These are phyloP conservation scores for Fraxinus velutina DNA, from an alignment of 305 asterid genomes.

Conservation along the genomic window DNA sequence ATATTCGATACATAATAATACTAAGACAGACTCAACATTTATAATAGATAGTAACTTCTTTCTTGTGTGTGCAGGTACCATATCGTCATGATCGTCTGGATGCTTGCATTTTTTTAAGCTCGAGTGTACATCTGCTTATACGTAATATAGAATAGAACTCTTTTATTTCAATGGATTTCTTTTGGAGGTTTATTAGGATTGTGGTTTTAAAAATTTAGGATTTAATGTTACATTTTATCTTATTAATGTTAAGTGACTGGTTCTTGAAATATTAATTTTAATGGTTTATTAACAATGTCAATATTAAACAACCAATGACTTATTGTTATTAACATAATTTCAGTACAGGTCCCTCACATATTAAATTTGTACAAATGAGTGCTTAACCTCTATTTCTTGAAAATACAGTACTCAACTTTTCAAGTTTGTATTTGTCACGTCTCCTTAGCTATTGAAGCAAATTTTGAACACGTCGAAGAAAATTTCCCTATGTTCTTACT, in stretches of 20 bases:
- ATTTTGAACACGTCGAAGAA: too few species aligned
- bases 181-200: background rate
- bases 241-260: background rate
- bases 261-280: background rate
- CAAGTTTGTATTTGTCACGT: background rate
- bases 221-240: background rate
- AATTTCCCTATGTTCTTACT: too few species aligned
- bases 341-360: background rate
- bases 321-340: background rate
- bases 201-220: background rate
- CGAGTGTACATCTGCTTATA: background rate
- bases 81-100: conserved; percentile 27
- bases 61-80: conserved; percentile 28
- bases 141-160: background rate
- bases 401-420: background rate
- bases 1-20: background rate
- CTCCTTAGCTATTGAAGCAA: background rate
- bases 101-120: conserved; percentile 24
- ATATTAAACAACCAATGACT: background rate
- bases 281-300: background rate
- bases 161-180: background rate
- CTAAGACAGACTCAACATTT: background rate
- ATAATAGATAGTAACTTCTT: background rate
- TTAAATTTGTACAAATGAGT: background rate
- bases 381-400: background rate